These are phyloP conservation scores for Pholiota adiposa DNA, from an alignment of 1,284 basidiomycete genomes.

Conservation along the genomic window DNA sequence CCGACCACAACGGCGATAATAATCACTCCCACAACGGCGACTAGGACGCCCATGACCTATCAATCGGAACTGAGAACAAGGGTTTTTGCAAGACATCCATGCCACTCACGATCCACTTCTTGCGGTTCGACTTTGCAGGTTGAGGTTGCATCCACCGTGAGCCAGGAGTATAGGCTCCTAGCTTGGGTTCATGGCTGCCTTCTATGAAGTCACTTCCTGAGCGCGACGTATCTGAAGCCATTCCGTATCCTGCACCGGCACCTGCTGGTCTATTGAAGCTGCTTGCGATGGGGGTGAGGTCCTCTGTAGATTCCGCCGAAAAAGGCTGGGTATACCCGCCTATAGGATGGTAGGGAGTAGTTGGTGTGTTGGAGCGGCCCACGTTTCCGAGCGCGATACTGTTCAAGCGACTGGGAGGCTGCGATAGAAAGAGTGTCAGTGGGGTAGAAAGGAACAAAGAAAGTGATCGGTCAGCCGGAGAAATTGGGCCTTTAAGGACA, in stretches of 20 bases:
- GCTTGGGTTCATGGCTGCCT: conserved; percentile 20
- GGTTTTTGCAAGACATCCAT: not conserved
- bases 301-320: conserved; percentile 22
- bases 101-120: conserved; percentile 28
- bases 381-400: conserved; percentile 18
- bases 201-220: conserved; percentile 4
- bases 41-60: conserved; percentile 31
- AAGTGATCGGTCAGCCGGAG: conserved; percentile 1
- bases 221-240: conserved; percentile 15
- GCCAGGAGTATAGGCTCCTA: conserved; percentile 22
- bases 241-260: conserved; percentile 13
- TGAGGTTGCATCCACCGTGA: conserved; percentile 24
- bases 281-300: conserved; percentile 15
- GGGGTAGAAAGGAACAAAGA: not conserved
- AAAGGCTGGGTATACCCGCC: conserved; percentile 14
- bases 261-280: not conserved
- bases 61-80: not conserved
- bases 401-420: conserved; percentile 2
- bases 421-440: not conserved
- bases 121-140: conserved; percentile 22
- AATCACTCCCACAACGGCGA: conserved; percentile 31
- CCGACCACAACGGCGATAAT: conserved; percentile 36
- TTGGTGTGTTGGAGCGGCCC: conserved; percentile 4
- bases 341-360: conserved; percentile 19
- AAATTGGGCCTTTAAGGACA: not conserved